Conservation (phyloP, 1,284 basidiomycete species). For the Fomitopsis schrenkii region DNA sequence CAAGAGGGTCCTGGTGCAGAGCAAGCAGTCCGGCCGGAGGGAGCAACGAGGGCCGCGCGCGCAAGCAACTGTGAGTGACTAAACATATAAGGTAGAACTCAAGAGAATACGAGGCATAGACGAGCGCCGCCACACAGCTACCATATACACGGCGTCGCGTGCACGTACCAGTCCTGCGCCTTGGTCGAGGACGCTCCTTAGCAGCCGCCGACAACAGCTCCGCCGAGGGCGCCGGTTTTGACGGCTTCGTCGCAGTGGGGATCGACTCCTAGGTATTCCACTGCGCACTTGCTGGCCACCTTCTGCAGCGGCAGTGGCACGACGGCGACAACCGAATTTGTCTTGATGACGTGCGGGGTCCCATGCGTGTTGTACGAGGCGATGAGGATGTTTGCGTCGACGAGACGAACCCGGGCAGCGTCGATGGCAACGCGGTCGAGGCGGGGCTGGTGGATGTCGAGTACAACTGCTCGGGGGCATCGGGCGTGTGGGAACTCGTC, state of each 20-base stretch:
- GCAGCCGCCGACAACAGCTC: slow-evolving; percentile 9
- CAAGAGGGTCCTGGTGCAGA: background rate
- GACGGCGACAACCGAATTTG: slow-evolving; percentile 3
- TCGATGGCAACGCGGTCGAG: slow-evolving; percentile 50
- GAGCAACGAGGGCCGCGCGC: background rate
- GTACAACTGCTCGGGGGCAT: slow-evolving; percentile 45
- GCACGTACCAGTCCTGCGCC: slow-evolving; percentile 37
- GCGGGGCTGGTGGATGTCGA: slow-evolving; percentile 51
- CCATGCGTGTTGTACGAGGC: slow-evolving; percentile 36
- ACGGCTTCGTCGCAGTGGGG: background rate
- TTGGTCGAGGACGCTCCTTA: slow-evolving; percentile 27
- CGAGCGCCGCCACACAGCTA: slow-evolving; percentile 27
- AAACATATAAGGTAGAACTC: background rate
- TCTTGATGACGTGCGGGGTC: slow-evolving; percentile 26
- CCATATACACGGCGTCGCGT: slow-evolving; percentile 44
- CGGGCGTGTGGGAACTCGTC: slow-evolving; percentile 34
- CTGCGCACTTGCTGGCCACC: slow-evolving; percentile 18
- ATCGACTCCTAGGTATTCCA: slow-evolving; percentile 6
- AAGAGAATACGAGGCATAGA: background rate
- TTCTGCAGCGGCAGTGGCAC: slow-evolving; percentile 16
- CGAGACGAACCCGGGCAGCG: slow-evolving; percentile 45
- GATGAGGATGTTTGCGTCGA: slow-evolving; percentile 43
- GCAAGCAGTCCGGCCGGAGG: background rate
- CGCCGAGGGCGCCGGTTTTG: slow-evolving; percentile 8
- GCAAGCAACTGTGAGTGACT: background rate